Percentiles rank a stretch among this genome's conserved stretches.
Evolutionary conservation across 2,329 filamentous ascomycete species (phyloP).

Genomic region (Penicillium sp.): DNA sequence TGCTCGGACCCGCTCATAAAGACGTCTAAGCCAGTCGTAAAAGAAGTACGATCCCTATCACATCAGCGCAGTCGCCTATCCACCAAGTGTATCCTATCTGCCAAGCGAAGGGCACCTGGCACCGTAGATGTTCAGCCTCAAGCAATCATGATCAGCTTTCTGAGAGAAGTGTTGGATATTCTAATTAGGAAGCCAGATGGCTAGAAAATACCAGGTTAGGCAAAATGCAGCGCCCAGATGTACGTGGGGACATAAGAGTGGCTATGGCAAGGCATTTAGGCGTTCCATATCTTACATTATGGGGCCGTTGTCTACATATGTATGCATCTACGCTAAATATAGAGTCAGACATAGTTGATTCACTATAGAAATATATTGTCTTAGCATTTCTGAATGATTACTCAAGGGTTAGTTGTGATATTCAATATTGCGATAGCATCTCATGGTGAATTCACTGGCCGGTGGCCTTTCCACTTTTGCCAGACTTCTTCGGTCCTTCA

Average conservation of each 20-base stretch:
- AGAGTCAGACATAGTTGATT: not conserved
- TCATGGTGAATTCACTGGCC: not conserved
- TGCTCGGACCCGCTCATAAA: not conserved
- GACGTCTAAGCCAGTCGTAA: not conserved
- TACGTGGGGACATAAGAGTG: not conserved
- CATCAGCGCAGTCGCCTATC: not conserved
- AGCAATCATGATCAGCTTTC: not conserved
- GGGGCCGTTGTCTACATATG: no score
- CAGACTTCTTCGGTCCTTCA: not conserved
- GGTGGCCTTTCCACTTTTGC: not conserved
- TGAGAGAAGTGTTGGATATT: not conserved
- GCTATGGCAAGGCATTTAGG: not conserved
- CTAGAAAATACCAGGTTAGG: not conserved
- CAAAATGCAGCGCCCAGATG: not conserved
- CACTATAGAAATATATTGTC: not conserved
- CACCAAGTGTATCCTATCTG: not conserved
- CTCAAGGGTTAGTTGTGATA: no score
- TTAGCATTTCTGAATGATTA: not conserved
- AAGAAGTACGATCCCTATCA: not conserved
- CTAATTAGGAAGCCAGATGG: not conserved
- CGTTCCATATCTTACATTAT: not conserved
- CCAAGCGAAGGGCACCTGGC: not conserved
- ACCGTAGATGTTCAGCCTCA: not conserved
- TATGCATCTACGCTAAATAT: not conserved
- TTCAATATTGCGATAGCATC: not conserved